A percentile compares a stretch with the other conserved stretches of the same genome.
These are phyloP conservation scores for Hansfordia pulvinata DNA, from an alignment of 2,329 filamentous ascomycete species.

Conservation along the genomic window DNA sequence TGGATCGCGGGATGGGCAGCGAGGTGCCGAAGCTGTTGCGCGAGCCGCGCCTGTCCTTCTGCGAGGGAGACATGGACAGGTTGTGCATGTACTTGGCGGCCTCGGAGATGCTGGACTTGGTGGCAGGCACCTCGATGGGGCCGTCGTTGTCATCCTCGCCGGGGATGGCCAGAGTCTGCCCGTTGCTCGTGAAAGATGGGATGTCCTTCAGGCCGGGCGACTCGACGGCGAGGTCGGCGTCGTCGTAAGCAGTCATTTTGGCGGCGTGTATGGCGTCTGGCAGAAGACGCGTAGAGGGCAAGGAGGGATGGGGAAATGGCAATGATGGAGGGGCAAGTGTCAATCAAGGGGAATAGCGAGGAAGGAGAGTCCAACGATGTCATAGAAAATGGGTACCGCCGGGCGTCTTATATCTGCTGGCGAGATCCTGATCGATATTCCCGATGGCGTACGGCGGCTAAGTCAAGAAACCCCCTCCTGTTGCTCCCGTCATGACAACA, in stretches of 20 bases:
- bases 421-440: no score
- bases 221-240: slow-evolving; percentile 36
- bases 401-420: no score
- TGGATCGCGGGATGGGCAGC: slow-evolving; percentile 58
- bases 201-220: slow-evolving; percentile 11
- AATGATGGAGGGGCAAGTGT: no score
- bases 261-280: slow-evolving; percentile 6
- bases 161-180: slow-evolving; percentile 23
- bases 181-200: slow-evolving; percentile 11
- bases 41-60: slow-evolving; percentile 52
- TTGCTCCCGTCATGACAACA: no score
- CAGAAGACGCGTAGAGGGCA: no score
- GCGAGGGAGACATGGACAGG: slow-evolving; percentile 53
- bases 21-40: slow-evolving; percentile 65
- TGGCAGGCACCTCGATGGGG: slow-evolving; percentile 56
- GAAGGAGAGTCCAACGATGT: slow-evolving; percentile 3
- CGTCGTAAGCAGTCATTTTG: slow-evolving; percentile 48
- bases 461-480: no score
- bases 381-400: no score
- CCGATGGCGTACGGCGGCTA: no score
- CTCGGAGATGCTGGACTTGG: slow-evolving; percentile 55
- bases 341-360: slow-evolving; percentile 3
- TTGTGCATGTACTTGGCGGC: slow-evolving; percentile 59
- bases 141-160: slow-evolving; percentile 26
- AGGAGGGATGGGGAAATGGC: slow-evolving; percentile 1